A percentile compares a stretch with the other conserved stretches of the same genome.
These are phyloP conservation scores for Aspergillus conjunctus DNA, from an alignment of 495 filamentous ascomycete species.

Conservation along the genomic window DNA sequence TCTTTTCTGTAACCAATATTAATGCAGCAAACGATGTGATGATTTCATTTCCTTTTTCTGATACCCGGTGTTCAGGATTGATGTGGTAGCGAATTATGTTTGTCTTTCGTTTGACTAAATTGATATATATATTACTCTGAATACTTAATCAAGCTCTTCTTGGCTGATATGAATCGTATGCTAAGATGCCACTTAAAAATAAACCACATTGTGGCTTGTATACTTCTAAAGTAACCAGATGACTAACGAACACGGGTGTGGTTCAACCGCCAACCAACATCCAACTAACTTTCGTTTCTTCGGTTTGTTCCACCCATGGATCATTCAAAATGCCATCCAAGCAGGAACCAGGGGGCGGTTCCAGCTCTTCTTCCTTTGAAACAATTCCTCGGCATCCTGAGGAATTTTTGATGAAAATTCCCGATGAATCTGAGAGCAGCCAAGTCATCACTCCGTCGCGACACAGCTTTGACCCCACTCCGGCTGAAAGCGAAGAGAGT, in stretches of 20 bases:
- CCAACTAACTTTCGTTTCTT: background rate
- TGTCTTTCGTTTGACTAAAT: background rate
- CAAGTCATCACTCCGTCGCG: slow-evolving; percentile 20
- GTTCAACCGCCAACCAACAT: background rate
- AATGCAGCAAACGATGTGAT: background rate
- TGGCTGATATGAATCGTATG: background rate
- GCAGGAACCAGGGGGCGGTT: slow-evolving; percentile 13
- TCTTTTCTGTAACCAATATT: background rate
- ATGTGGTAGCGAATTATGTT: background rate
- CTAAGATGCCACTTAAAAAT: too few species aligned
- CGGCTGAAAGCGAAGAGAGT: slow-evolving; percentile 19
- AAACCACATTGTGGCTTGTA: background rate
- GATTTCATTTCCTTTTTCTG: background rate
- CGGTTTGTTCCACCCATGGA: slow-evolving; percentile 12
- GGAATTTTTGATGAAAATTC: slow-evolving; percentile 22
- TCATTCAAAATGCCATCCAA: slow-evolving; percentile 19
- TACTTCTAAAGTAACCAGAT: background rate
- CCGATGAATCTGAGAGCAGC: slow-evolving; percentile 20
- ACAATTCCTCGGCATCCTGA: slow-evolving; percentile 17
- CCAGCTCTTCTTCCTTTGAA: slow-evolving; percentile 28
- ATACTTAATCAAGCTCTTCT: background rate
- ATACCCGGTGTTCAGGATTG: slow-evolving; percentile 1
- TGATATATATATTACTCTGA: background rate
- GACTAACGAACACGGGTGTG: slow-evolving; percentile 20
- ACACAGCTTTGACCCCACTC: slow-evolving; percentile 25